Percentiles rank a stretch among this genome's conserved stretches.
phyloP scores from a whole-genome alignment of 2,329 filamentous ascomycete species.

The Corinectria fuckeliana region DNA sequence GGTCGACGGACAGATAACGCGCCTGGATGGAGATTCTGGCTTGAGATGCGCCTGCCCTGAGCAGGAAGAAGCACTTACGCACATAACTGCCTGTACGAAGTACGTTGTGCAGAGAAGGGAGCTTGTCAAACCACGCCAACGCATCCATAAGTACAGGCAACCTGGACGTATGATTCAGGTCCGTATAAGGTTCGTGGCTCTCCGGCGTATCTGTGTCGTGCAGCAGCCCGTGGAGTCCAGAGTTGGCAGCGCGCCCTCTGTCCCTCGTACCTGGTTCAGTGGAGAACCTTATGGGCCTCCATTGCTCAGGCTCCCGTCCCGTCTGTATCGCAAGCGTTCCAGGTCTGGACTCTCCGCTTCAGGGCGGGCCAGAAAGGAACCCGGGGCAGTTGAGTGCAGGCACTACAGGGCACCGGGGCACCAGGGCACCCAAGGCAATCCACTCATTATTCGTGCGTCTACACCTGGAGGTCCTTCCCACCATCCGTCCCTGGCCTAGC shows the following conservation, averaged over 20 bases:
- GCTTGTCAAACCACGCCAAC: not conserved
- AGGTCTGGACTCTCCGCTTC: conserved; percentile 5
- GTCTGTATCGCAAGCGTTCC: conserved; percentile 19
- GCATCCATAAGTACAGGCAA: not conserved
- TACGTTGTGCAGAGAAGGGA: not conserved
- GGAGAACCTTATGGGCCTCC: not conserved
- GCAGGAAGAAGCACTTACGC: not conserved
- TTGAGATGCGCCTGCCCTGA: conserved; percentile 1
- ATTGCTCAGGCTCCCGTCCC: conserved; percentile 5
- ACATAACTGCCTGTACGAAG: not conserved
- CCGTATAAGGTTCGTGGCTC: not conserved
- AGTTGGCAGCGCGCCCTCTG: not conserved
- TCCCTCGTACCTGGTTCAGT: conserved; percentile 13
- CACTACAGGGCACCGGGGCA: no score
- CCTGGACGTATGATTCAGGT: no score
- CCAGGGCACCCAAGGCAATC: not conserved
- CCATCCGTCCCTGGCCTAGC: conserved; percentile 28
- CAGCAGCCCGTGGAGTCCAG: not conserved
- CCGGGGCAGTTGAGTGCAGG: no score
- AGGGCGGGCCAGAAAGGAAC: conserved; percentile 5
- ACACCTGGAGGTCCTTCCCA: conserved; percentile 12
- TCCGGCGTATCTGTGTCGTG: not conserved
- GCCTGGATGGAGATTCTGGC: conserved; percentile 9
- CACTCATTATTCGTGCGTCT: conserved; percentile 18
- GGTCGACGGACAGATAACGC: conserved; percentile 21